phyloP scores from a whole-genome alignment of 2,329 filamentous ascomycete species.

The Furcasterigmium sp. region DNA sequence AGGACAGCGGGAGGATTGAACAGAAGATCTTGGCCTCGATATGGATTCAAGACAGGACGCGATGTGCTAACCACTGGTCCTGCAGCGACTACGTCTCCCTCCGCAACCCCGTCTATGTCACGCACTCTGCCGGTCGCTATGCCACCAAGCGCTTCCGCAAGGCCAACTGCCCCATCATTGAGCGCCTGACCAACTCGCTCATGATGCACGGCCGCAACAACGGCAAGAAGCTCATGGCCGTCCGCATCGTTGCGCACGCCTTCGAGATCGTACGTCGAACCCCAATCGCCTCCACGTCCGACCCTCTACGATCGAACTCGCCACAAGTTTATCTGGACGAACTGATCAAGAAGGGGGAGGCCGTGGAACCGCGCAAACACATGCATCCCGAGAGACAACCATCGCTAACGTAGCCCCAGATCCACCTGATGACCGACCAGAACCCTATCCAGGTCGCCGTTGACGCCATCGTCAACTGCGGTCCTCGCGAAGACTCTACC shows the following conservation, averaged over 20 bases:
- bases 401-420: constrained; percentile 45
- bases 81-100: constrained; percentile 99
- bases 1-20: constrained; percentile 2
- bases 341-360: not conserved
- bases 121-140: constrained; percentile 98
- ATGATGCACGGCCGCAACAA: constrained; percentile 99
- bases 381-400: not conserved
- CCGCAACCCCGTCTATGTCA: constrained; percentile 97
- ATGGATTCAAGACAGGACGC: not conserved
- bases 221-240: constrained; percentile 99
- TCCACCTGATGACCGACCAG: constrained; percentile 99
- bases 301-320: constrained; percentile 10
- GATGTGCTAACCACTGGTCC: constrained; percentile 23
- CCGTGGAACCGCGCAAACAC: not conserved
- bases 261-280: constrained; percentile 91
- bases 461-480: constrained; percentile 99
- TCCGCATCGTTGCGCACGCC: constrained; percentile 96
- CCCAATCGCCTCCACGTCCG: constrained; percentile 3
- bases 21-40: not conserved
- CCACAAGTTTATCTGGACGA: too few species aligned
- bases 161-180: constrained; percentile 99
- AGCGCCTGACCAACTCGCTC: constrained; percentile 99
- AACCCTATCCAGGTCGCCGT: constrained; percentile 99
- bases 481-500: constrained; percentile 98
- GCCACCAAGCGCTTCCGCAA: constrained; percentile 99